Percentiles rank a stretch among this genome's conserved stretches.
Evolutionary conservation across 148 eudicot genomes (phyloP).

Genomic region (Rhododendron henanense): DNA sequence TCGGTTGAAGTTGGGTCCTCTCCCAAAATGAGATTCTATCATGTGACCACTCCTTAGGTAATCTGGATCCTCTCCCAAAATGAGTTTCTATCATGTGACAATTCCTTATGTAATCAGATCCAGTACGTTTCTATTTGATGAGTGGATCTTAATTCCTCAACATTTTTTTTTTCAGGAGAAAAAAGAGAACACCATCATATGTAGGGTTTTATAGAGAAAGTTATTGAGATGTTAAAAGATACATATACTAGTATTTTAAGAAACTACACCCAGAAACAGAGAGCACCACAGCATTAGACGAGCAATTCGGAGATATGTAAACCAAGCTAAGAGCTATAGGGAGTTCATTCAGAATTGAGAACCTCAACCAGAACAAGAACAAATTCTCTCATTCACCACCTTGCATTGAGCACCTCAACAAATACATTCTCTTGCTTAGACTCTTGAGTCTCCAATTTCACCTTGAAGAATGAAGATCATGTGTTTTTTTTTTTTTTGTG

Average conservation of each 20-base stretch:
- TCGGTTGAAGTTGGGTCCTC: background rate
- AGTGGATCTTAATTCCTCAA: background rate
- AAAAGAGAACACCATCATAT: too few species aligned
- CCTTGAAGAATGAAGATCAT: too few species aligned
- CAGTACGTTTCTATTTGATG: background rate
- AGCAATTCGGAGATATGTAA: background rate
- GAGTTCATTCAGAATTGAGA: background rate
- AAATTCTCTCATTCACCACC: background rate
- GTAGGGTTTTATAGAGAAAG: background rate
- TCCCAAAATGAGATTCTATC: background rate
- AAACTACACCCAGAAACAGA: background rate
- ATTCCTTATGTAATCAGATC: background rate
- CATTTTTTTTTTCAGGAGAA: background rate
- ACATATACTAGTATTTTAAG: background rate
- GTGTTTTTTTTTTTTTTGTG: too few species aligned
- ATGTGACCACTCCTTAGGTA: background rate
- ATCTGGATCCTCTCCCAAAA: background rate
- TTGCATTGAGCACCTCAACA: background rate
- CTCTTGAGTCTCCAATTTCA: background rate
- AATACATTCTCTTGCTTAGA: background rate
- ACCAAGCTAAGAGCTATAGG: background rate
- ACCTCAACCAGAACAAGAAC: background rate
- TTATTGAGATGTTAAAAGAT: background rate
- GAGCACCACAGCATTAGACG: background rate
- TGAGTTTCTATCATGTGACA: background rate